Conservation (phyloP, 768 basidiomycete species). For the Strobilomyces confusus region DNA sequence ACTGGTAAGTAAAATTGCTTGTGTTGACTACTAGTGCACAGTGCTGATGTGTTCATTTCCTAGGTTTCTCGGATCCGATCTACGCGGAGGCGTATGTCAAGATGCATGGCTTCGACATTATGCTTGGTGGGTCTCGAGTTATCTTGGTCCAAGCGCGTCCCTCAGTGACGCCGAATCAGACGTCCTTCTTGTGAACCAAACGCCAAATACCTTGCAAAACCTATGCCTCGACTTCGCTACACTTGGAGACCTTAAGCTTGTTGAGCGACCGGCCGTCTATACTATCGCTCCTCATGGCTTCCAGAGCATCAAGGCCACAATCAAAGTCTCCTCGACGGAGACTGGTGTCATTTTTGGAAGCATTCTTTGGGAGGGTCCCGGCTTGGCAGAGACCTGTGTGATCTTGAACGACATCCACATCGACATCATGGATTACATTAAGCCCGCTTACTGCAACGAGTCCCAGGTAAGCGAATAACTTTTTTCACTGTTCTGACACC, state of each 20-base stretch:
- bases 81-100: constrained; percentile 98
- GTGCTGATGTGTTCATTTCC: background rate
- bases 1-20: constrained; percentile 54
- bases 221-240: constrained; percentile 97
- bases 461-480: constrained; percentile 57
- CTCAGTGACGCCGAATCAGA: constrained; percentile 42
- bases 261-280: constrained; percentile 91
- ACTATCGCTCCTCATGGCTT: constrained; percentile 95
- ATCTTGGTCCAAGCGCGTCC: background rate
- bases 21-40: background rate
- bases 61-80: constrained; percentile 96
- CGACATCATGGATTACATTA: constrained; percentile 65
- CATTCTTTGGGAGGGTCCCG: constrained; percentile 92
- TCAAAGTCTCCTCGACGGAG: constrained; percentile 97
- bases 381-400: constrained; percentile 84
- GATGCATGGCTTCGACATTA: constrained; percentile 96
- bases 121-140: constrained; percentile 56
- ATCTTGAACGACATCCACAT: constrained; percentile 97
- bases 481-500: background rate
- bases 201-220: constrained; percentile 89
- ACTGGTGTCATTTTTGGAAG: constrained; percentile 98
- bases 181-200: constrained; percentile 96
- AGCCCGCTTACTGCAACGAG: constrained; percentile 86
- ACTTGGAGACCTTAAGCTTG: constrained; percentile 92
- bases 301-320: constrained; percentile 98